Evolutionary conservation across 78 protist species (phyloP).

Genomic region (Tieghemostelium lacteum): DNA sequence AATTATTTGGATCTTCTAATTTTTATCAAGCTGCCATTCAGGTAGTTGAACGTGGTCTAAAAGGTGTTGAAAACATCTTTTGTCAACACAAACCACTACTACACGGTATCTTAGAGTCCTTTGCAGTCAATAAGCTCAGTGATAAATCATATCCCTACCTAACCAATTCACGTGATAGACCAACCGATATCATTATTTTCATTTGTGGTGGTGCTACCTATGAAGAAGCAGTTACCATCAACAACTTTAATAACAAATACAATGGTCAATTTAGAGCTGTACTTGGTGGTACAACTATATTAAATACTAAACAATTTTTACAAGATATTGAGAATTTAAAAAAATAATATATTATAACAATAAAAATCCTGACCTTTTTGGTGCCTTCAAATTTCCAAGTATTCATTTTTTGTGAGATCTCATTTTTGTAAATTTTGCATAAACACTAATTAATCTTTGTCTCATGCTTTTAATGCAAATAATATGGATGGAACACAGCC

Average conservation of each 20-base stretch:
- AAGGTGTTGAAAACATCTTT: slow-evolving; percentile 94
- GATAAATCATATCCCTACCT: slow-evolving; percentile 75
- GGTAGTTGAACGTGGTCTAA: slow-evolving; percentile 44
- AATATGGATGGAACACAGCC: too few relatives aligned
- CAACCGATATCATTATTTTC: slow-evolving; percentile 90
- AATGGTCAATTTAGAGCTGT: slow-evolving; percentile 61
- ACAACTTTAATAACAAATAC: slow-evolving; percentile 58
- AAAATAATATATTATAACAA: too few relatives aligned
- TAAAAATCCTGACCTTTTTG: too few relatives aligned
- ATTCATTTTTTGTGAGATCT: too few relatives aligned
- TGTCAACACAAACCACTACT: slow-evolving; percentile 95
- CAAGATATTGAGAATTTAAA: slow-evolving; percentile 12
- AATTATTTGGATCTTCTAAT: slow-evolving; percentile 84
- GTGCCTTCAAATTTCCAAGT: too few relatives aligned
- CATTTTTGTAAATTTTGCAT: too few relatives aligned
- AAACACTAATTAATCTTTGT: too few relatives aligned
- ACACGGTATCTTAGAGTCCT: slow-evolving; percentile 57
- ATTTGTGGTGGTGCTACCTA: slow-evolving; percentile 95
- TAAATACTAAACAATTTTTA: slow-evolving; percentile 75
- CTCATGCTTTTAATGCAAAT: too few relatives aligned
- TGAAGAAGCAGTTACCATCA: slow-evolving; percentile 93
- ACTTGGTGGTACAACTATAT: slow-evolving; percentile 89
- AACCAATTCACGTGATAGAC: slow-evolving; percentile 32
- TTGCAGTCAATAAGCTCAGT: slow-evolving; percentile 72
- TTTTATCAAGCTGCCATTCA: slow-evolving; percentile 40